Evolutionary conservation across 2,329 filamentous ascomycete genomes (phyloP).

Genomic region (Diaporthe ilicicola): DNA sequence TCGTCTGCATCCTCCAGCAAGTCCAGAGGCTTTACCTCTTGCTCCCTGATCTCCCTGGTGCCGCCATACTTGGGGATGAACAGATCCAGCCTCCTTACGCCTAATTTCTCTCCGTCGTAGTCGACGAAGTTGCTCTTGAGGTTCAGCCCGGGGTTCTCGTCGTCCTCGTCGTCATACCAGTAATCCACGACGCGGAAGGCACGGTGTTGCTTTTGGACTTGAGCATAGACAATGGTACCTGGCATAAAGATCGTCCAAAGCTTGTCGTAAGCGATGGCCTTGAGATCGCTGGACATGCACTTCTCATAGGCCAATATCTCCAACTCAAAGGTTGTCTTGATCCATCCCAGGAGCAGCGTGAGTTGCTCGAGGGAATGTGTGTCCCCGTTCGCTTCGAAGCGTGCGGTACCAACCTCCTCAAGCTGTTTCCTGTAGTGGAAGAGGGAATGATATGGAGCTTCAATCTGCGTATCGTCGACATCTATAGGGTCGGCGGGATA

Average conservation of each 20-base stretch:
- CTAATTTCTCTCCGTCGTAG: constrained; percentile 47
- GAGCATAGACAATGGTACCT: constrained; percentile 39
- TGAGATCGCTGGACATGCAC: constrained; percentile 38
- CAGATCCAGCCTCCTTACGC: constrained; percentile 38
- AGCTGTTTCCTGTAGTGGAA: constrained; percentile 41
- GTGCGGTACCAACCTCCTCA: constrained; percentile 34
- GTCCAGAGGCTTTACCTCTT: constrained; percentile 42
- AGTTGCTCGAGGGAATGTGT: constrained; percentile 39
- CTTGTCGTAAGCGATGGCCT: constrained; percentile 39
- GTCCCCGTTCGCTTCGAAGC: constrained; percentile 35
- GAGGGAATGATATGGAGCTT: constrained; percentile 38
- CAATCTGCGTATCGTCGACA: constrained; percentile 37
- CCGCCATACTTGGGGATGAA: constrained; percentile 41
- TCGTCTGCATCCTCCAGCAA: constrained; percentile 38
- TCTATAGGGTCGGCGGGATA: constrained; percentile 41
- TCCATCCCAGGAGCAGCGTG: constrained; percentile 39
- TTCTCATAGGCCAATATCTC: constrained; percentile 39
- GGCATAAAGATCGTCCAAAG: constrained; percentile 44
- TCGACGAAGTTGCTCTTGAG: constrained; percentile 42
- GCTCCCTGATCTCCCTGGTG: constrained; percentile 39
- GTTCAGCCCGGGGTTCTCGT: constrained; percentile 36
- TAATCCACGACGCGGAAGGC: constrained; percentile 42
- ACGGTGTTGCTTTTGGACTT: constrained; percentile 39
- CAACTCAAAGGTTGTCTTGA: constrained; percentile 40
- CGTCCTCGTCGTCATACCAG: constrained; percentile 40